Conservation (phyloP, 495 filamentous ascomycete species). For the Sabuloglossum arenarium region DNA sequence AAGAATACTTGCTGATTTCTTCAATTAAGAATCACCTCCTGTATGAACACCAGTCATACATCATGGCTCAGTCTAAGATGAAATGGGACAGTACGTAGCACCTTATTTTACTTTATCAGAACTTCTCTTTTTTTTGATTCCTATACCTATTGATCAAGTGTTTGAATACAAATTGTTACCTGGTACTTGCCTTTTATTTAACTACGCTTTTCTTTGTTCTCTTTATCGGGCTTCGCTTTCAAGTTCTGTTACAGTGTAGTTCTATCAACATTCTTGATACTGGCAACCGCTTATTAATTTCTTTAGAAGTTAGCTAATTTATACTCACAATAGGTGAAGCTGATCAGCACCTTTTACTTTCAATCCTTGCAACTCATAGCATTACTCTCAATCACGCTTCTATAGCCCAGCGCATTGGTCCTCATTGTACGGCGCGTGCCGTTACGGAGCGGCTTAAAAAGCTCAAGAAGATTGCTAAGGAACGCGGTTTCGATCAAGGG, state of each 20-base stretch:
- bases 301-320: background rate
- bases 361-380: slow-evolving; percentile 13
- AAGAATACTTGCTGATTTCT: background rate
- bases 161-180: no score
- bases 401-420: slow-evolving; percentile 13
- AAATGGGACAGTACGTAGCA: background rate
- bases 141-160: background rate
- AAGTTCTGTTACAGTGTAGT: background rate
- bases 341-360: slow-evolving; percentile 14
- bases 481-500: slow-evolving; percentile 9
- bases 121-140: background rate
- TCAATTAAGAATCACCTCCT: background rate
- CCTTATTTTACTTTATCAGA: background rate
- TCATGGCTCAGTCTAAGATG: background rate
- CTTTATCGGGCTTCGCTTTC: no score
- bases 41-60: background rate
- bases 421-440: slow-evolving; percentile 12
- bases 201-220: no score
- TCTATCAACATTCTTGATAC: no score
- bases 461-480: slow-evolving; percentile 12
- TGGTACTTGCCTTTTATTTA: no score
- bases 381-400: slow-evolving; percentile 11
- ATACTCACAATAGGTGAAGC: slow-evolving; percentile 5
- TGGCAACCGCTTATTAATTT: no score
- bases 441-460: slow-evolving; percentile 16